Base-by-base conservation (phyloP, 441 rosid species). In the Theobroma grandiflorum region DNA sequence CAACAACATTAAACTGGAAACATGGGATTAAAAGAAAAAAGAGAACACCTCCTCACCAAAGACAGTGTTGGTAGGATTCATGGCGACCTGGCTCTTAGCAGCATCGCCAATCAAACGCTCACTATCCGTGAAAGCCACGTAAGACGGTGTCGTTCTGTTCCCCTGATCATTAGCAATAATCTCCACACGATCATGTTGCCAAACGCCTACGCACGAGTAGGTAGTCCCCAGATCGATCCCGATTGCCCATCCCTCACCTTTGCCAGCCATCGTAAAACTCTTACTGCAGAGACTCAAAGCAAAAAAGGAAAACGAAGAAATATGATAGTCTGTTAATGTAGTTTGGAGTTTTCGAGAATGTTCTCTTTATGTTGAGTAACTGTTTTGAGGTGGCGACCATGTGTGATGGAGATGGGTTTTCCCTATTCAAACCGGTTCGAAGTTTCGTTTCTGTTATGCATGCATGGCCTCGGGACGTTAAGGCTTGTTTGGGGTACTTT, bases 1-100 rank as follows among this genome's bases (percentile, higher is more conserved):
- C 38, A 11, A 12, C 6, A 37, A 64, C 15, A n/a, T 66, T 40
- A 31, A 62, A 62, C 18, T 31, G 18, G 71, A n/a, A 20, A 40
- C 14, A 40, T 40, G 11, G 6, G 50, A 18, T 22, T 14, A 4
- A 18, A 40, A 3, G 8, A 42, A 47, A 69, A 53, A 15, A 33
- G 15, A 42, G 6, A 70, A 31, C 2, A 8, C 45, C 88, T 63
- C 37, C 88, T 63, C 37, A 84, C 90, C 91, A 74, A 88, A 88
- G 58, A 88, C 91, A 59, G 88, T 88, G 86, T 86, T 88, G 55
- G 50, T 58, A 0, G 91, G 89, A 79, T 88, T 88, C 88, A 88
- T 86, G 71, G 91, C 91, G 40, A 86, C 91, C 87, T 88, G 88
- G 64, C 86, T 88, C 87, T 88, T 87, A 9, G 90, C 88, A 1